These are phyloP conservation scores for Tuber brumale DNA, from an alignment of 495 filamentous ascomycete species.

Conservation along the genomic window DNA sequence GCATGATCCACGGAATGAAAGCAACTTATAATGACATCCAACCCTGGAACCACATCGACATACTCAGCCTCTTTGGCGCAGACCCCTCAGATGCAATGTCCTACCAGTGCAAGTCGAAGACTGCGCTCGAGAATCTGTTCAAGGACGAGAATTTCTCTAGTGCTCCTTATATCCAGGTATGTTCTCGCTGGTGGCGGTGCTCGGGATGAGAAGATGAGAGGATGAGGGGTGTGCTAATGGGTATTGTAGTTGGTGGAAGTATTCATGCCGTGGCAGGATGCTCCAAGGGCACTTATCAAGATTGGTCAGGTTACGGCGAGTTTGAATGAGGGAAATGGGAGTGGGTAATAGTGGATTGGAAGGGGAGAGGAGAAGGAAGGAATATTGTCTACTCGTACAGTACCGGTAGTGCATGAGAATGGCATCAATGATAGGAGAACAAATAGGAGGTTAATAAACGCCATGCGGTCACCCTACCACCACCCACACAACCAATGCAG, in stretches of 20 bases:
- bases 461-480: background rate
- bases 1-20: slow-evolving; percentile 69
- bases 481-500: background rate
- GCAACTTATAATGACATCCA: slow-evolving; percentile 73
- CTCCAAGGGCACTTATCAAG: slow-evolving; percentile 61
- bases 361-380: background rate
- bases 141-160: slow-evolving; percentile 57
- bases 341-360: background rate
- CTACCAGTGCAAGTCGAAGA: slow-evolving; percentile 63
- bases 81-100: slow-evolving; percentile 53
- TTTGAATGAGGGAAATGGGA: background rate
- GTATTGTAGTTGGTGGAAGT: slow-evolving; percentile 69
- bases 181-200: background rate
- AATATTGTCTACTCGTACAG: background rate
- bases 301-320: slow-evolving; percentile 58
- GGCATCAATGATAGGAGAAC: background rate
- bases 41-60: slow-evolving; percentile 62
- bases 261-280: slow-evolving; percentile 77
- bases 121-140: slow-evolving; percentile 63
- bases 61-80: slow-evolving; percentile 64
- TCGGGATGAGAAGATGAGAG: background rate
- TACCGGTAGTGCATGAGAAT: background rate
- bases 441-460: background rate
- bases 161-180: slow-evolving; percentile 44
- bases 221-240: slow-evolving; percentile 36